Evolutionary conservation across 225 moss, liverwort and hornwort genomes (phyloP).

Genomic region (Marchantia paleacea): DNA sequence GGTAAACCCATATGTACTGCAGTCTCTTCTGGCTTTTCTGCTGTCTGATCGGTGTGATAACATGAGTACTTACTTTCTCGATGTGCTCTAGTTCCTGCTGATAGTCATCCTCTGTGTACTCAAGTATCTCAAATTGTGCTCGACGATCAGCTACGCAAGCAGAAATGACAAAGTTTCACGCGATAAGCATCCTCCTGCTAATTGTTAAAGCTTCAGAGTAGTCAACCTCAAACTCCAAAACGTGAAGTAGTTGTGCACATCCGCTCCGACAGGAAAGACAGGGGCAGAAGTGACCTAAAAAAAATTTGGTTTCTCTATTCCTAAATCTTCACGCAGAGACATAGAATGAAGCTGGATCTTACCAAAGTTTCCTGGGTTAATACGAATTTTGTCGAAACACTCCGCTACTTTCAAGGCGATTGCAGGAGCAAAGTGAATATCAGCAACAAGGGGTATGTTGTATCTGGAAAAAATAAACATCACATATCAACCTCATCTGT

Average conservation of each 20-base stretch:
- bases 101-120: slow-evolving; percentile 77
- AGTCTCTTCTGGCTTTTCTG: neutral
- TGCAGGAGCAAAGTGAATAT: slow-evolving; percentile 91
- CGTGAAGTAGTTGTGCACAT: too few relatives aligned
- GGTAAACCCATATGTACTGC: neutral
- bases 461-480: slow-evolving; percentile 49
- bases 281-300: neutral
- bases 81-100: slow-evolving; percentile 76
- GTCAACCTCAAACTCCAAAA: neutral
- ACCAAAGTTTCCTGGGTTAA: slow-evolving; percentile 99
- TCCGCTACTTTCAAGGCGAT: slow-evolving; percentile 92
- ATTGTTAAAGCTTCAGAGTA: neutral
- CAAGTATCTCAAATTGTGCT: slow-evolving; percentile 84
- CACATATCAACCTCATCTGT: neutral
- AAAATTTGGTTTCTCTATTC: neutral
- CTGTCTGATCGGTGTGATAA: neutral
- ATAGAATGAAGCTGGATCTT: slow-evolving; percentile 20
- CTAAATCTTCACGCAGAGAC: neutral
- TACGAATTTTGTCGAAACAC: slow-evolving; percentile 96
- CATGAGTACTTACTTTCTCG: slow-evolving; percentile 58
- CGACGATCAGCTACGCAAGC: slow-evolving; percentile 73
- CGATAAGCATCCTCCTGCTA: neutral
- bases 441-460: slow-evolving; percentile 82
- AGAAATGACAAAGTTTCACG: neutral
- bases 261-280: neutral